Conservation (phyloP, 345 rosid species). For the Noccaea bulbosa region DNA sequence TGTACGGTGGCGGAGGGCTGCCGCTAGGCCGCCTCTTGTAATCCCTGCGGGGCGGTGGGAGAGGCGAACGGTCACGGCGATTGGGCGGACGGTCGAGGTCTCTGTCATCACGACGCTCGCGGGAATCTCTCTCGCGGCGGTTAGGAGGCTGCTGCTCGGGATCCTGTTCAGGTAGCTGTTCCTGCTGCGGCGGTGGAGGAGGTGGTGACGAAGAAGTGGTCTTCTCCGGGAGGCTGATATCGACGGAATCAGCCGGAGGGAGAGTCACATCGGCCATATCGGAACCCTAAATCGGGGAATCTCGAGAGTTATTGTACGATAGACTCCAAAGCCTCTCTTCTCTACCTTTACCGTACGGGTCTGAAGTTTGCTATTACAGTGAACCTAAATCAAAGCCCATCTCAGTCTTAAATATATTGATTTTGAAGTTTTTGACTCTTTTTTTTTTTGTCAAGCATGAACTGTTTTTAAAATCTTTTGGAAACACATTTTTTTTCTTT, state of each 20-base stretch:
- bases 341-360: background rate
- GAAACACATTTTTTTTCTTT: no score
- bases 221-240: constrained; percentile 52
- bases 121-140: constrained; percentile 76
- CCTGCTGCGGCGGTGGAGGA: constrained; percentile 60
- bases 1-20: constrained; percentile 74
- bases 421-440: no score
- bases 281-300: constrained; percentile 51
- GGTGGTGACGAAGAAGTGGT: constrained; percentile 51
- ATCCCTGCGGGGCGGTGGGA: constrained; percentile 68
- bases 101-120: constrained; percentile 73
- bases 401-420: no score
- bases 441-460: no score
- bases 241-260: constrained; percentile 70
- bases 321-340: background rate
- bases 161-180: constrained; percentile 56
- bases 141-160: constrained; percentile 38
- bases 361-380: background rate
- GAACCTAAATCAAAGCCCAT: background rate
- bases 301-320: background rate
- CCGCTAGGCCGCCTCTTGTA: constrained; percentile 75
- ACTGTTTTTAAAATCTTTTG: no score
- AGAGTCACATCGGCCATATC: constrained; percentile 78
- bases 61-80: constrained; percentile 77
- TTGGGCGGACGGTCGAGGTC: constrained; percentile 65